Conservation (phyloP, 768 basidiomycete genomes). For the Boletus edulis region DNA sequence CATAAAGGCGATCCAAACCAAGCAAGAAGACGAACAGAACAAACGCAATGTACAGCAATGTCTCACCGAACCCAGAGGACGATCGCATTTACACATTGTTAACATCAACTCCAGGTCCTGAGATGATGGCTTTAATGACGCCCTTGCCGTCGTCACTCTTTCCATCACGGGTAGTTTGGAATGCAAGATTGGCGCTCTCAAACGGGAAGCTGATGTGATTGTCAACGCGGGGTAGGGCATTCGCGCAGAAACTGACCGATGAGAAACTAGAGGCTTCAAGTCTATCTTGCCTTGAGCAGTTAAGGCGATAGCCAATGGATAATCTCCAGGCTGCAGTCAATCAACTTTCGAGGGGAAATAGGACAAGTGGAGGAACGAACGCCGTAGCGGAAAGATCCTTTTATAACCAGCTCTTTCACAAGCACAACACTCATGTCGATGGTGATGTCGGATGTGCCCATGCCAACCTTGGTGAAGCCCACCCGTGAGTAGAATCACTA, state of each 20-base stretch:
- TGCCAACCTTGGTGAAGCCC: constrained; percentile 62
- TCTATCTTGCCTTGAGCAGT: constrained; percentile 81
- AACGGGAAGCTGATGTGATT: constrained; percentile 58
- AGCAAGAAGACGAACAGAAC: background rate
- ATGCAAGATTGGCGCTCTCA: constrained; percentile 73
- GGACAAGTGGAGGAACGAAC: constrained; percentile 37
- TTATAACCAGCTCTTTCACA: constrained; percentile 76
- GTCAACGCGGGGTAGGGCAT: background rate
- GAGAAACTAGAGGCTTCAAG: constrained; percentile 85
- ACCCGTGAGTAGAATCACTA: background rate
- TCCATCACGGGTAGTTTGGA: constrained; percentile 75
- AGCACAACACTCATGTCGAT: constrained; percentile 70
- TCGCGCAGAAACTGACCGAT: constrained; percentile 50
- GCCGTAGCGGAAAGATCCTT: constrained; percentile 92
- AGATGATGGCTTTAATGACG: constrained; percentile 88
- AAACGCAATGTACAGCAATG: background rate
- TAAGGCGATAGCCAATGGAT: constrained; percentile 80
- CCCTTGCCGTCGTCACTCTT: constrained; percentile 84
- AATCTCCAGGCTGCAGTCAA: constrained; percentile 67
- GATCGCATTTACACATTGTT: constrained; percentile 34
- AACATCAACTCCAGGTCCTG: constrained; percentile 64
- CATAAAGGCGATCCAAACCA: too few relatives aligned
- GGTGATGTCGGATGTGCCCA: constrained; percentile 74
- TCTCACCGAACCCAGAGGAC: background rate
- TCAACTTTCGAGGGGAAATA: background rate